These are phyloP conservation scores for Xylaria sp. DNA, from an alignment of 2,329 filamentous ascomycete species.

Conservation along the genomic window DNA sequence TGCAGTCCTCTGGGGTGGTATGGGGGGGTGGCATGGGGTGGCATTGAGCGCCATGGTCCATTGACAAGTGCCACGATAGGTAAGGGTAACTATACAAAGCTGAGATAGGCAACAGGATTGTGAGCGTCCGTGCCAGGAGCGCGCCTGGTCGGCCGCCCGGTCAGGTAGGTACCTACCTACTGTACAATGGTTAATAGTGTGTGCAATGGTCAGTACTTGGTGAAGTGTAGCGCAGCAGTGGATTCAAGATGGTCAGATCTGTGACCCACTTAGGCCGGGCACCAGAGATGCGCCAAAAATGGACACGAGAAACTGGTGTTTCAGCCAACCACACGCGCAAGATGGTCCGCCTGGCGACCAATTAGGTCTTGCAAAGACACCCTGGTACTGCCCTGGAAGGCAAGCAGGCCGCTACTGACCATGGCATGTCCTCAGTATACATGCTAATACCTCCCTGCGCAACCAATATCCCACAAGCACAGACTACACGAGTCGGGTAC, in stretches of 20 bases:
- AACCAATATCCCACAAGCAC: too few species aligned
- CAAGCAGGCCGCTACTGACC: background rate
- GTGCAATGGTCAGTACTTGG: too few species aligned
- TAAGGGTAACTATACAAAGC: background rate
- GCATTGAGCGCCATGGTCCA: background rate
- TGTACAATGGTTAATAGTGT: too few species aligned
- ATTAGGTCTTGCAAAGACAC: constrained; percentile 34
- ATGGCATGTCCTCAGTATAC: too few species aligned
- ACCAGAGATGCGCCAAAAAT: constrained; percentile 42
- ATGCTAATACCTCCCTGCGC: background rate
- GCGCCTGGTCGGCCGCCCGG: too few species aligned
- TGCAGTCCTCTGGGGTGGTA: too few species aligned
- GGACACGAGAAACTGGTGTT: constrained; percentile 53
- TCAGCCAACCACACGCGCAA: constrained; percentile 45
- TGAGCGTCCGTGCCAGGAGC: too few species aligned
- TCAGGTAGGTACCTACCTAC: too few species aligned
- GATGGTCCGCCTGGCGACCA: constrained; percentile 17
- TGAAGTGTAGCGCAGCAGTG: too few species aligned
- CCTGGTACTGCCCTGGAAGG: background rate
- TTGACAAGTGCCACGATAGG: constrained; percentile 19
- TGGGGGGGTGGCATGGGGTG: too few species aligned
- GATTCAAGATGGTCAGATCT: constrained; percentile 26
- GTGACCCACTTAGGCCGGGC: constrained; percentile 35
- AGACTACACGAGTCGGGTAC: too few species aligned
- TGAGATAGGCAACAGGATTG: constrained; percentile 23